Percentiles rank a stretch among this genome's conserved stretches.
These are phyloP conservation scores for Stentor coeruleus DNA, from an alignment of 73 alveolate genomes.

Conservation along the genomic window DNA sequence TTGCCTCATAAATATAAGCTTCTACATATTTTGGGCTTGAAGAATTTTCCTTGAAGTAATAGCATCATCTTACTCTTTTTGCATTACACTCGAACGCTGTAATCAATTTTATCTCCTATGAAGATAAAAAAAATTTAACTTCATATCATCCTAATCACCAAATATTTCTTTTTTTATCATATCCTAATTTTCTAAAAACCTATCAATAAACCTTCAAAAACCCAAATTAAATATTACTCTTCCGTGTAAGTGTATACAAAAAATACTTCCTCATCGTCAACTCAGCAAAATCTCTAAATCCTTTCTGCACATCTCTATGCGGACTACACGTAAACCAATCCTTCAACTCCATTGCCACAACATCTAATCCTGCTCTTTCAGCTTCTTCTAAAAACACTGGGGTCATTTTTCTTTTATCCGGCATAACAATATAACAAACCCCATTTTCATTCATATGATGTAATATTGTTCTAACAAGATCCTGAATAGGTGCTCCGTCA, in stretches of 20 bases:
- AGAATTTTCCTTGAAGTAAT: too few relatives aligned
- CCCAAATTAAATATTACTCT: too few relatives aligned
- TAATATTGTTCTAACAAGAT: background rate
- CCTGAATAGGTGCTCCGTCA: conserved; percentile 14
- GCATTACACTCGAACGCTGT: too few relatives aligned
- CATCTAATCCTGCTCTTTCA: background rate
- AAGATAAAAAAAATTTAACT: too few relatives aligned
- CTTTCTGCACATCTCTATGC: background rate
- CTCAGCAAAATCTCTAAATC: conserved; percentile 6
- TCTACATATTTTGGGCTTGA: too few relatives aligned
- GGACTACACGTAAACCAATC: conserved; percentile 8
- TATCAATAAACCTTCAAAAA: too few relatives aligned
- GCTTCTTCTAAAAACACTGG: background rate
- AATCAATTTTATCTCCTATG: too few relatives aligned
- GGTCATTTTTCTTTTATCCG: conserved; percentile 20
- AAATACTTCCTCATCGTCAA: background rate
- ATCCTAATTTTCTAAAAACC: too few relatives aligned
- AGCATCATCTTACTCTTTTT: too few relatives aligned
- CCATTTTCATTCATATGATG: background rate
- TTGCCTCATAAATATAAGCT: too few relatives aligned
- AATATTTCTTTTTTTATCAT: too few relatives aligned
- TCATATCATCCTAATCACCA: too few relatives aligned
- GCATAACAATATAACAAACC: background rate
- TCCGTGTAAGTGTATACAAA: conserved; percentile 29
- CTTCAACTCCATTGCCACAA: background rate